phyloP scores from a whole-genome alignment of 2,329 filamentous ascomycete genomes.

The Cylindrodendrum hubeiense region DNA sequence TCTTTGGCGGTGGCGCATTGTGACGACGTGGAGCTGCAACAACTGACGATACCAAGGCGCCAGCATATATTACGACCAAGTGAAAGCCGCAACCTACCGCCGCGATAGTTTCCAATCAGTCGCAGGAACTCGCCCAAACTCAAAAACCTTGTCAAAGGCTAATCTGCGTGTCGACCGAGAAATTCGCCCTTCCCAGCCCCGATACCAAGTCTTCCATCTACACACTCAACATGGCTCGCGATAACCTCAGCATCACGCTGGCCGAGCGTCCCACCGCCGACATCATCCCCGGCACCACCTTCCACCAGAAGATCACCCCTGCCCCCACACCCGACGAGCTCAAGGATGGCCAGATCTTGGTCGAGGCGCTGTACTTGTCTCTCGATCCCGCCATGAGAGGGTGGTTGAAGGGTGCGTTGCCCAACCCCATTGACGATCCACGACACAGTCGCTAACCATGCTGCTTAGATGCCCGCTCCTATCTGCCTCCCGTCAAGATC shows the following conservation, averaged over 20 bases:
- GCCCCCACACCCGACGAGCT: conserved; percentile 65
- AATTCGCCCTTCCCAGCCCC: neutral
- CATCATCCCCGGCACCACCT: conserved; percentile 76
- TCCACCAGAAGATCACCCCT: conserved; percentile 64
- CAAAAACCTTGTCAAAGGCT: neutral
- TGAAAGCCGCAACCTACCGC: too few relatives aligned
- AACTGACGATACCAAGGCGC: too few relatives aligned
- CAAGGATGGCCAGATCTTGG: conserved; percentile 74
- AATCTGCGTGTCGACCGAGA: neutral
- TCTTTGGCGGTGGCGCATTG: neutral
- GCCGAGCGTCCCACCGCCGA: conserved; percentile 71
- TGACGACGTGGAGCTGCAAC: neutral
- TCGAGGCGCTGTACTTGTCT: conserved; percentile 73
- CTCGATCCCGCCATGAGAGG: conserved; percentile 83
- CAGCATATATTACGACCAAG: too few relatives aligned
- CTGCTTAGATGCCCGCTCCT: conserved; percentile 62
- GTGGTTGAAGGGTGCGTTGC: conserved; percentile 70
- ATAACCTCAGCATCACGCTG: conserved; percentile 68
- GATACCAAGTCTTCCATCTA: neutral
- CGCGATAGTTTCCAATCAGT: too few relatives aligned
- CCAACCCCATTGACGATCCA: neutral
- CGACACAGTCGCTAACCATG: conserved; percentile 1
- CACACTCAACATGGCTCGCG: conserved; percentile 52
- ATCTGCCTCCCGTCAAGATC: conserved; percentile 76
- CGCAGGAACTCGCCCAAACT: neutral